Evolutionary conservation across 2,329 filamentous ascomycete species (phyloP).

Genomic region (Tolypocladium cylindrosporum): DNA sequence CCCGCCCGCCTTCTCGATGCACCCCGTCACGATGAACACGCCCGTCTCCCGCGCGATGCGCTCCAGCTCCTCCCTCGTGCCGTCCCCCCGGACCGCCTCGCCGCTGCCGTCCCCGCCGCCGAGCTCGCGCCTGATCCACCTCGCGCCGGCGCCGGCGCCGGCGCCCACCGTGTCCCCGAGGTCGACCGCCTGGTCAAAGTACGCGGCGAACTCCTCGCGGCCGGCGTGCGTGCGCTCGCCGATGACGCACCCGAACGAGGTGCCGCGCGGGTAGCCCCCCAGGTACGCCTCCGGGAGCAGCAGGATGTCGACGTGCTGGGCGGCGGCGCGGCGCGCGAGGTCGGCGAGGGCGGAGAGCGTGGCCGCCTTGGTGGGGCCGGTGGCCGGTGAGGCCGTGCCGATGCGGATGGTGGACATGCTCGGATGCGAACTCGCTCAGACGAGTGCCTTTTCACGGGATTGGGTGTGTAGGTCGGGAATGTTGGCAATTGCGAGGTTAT

Average conservation of each 20-base stretch:
- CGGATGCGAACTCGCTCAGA: neutral
- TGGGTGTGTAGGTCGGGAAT: neutral
- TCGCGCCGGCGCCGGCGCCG: slow-evolving; percentile 57
- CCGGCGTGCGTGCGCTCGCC: slow-evolving; percentile 59
- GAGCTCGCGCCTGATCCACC: slow-evolving; percentile 58
- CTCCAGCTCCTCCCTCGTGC: slow-evolving; percentile 74
- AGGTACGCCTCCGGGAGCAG: slow-evolving; percentile 89
- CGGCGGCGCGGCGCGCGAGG: slow-evolving; percentile 54
- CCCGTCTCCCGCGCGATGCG: slow-evolving; percentile 64
- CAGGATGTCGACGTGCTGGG: slow-evolving; percentile 51
- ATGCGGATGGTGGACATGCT: slow-evolving; percentile 33
- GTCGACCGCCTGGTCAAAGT: slow-evolving; percentile 72
- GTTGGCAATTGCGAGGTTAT: neutral
- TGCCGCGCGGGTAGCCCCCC: slow-evolving; percentile 81
- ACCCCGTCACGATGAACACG: slow-evolving; percentile 71
- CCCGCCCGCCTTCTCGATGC: slow-evolving; percentile 72
- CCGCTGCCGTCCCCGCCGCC: slow-evolving; percentile 7
- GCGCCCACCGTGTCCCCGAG: slow-evolving; percentile 64
- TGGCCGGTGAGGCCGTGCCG: slow-evolving; percentile 45
- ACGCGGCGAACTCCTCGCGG: slow-evolving; percentile 71
- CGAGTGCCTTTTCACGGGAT: neutral
- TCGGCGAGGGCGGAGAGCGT: slow-evolving; percentile 58
- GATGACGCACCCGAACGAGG: slow-evolving; percentile 64
- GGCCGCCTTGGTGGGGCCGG: slow-evolving; percentile 36
- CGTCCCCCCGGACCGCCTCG: slow-evolving; percentile 30